Evolutionary conservation across 2,329 filamentous ascomycete species (phyloP).

Genomic region (Cladosporium halotolerans): DNA sequence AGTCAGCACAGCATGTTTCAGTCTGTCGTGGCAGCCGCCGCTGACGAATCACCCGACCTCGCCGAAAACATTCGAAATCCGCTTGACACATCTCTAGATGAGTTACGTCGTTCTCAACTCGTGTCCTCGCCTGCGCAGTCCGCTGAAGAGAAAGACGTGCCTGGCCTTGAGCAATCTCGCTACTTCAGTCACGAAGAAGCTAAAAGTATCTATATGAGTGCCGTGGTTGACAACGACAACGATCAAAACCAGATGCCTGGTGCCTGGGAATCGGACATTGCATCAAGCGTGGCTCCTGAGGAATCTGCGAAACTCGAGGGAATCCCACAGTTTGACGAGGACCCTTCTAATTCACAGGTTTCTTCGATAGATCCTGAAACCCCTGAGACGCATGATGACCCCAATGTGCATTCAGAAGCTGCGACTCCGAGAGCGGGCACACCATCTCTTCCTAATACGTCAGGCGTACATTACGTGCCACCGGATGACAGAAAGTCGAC

Average conservation of each 20-base stretch:
- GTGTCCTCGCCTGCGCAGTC: background rate
- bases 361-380: background rate
- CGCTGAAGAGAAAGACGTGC: background rate
- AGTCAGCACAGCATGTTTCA: conserved; percentile 18
- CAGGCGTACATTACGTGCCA: background rate
- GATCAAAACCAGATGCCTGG: conserved; percentile 32
- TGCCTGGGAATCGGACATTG: conserved; percentile 35
- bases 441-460: background rate
- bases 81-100: conserved; percentile 8
- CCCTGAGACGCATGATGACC: conserved; percentile 21
- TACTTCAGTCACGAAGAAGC: conserved; percentile 74
- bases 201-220: conserved; percentile 81
- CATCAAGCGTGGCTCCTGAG: background rate
- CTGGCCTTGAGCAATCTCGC: conserved; percentile 49
- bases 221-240: conserved; percentile 43
- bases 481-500: background rate
- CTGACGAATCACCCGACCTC: background rate
- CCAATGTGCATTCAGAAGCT: conserved; percentile 16
- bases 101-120: background rate
- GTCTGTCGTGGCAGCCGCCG: conserved; percentile 12
- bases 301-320: background rate
- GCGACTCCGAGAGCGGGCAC: conserved; percentile 21
- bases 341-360: too few relatives aligned
- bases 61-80: conserved; percentile 23
- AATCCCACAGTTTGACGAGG: background rate